Conservation (phyloP, 2,329 filamentous ascomycete species). For the Tolypocladium tropicale region DNA sequence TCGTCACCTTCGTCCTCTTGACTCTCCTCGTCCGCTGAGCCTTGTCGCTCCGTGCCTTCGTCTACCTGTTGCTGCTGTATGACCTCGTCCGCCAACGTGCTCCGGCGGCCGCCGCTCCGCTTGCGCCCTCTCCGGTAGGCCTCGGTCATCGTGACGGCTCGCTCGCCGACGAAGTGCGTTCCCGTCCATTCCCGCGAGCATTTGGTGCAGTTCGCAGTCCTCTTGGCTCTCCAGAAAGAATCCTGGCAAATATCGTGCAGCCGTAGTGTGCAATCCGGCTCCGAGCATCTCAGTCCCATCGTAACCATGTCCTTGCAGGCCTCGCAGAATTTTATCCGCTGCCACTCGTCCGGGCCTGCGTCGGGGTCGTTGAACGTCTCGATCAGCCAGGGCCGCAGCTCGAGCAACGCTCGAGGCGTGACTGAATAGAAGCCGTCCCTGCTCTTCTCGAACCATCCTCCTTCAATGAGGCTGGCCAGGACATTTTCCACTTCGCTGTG, state of each 20-base stretch:
- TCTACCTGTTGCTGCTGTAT: conserved; percentile 18
- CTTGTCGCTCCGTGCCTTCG: conserved; percentile 18
- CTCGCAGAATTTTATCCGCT: conserved; percentile 76
- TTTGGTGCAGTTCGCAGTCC: conserved; percentile 53
- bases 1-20: conserved; percentile 2
- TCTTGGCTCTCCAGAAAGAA: conserved; percentile 60
- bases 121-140: conserved; percentile 35
- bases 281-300: conserved; percentile 64
- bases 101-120: conserved; percentile 21
- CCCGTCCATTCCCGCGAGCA: conserved; percentile 43
- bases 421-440: conserved; percentile 62
- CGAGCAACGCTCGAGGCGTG: conserved; percentile 69
- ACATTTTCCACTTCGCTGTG: conserved; percentile 68
- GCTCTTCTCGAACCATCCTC: conserved; percentile 80
- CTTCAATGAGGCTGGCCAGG: conserved; percentile 58
- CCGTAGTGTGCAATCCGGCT: conserved; percentile 56
- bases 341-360: conserved; percentile 47
- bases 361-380: conserved; percentile 78
- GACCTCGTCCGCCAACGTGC: conserved; percentile 22
- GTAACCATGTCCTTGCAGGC: conserved; percentile 89
- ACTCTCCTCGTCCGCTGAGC: conserved; percentile 5
- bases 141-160: conserved; percentile 43
- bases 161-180: conserved; percentile 42
- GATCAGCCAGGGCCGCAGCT: conserved; percentile 75
- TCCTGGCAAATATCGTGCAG: conserved; percentile 69